Percentiles rank a stretch among this genome's conserved stretches.
Evolutionary conservation across 176 grass and related monocot genomes (phyloP).

Genomic region (Rhipidocladum racemiflorum): DNA sequence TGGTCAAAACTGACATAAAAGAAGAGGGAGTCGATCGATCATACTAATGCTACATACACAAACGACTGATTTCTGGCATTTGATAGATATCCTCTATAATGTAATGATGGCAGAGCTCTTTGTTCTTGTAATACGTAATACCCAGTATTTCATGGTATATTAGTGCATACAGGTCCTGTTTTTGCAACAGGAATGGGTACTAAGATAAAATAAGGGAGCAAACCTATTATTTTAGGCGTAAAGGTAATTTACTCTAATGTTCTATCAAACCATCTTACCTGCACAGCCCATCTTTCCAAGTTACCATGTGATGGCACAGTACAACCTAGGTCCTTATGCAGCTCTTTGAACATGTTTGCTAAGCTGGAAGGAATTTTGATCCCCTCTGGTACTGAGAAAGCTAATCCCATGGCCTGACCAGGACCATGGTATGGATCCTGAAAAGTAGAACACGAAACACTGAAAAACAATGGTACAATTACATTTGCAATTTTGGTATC

Average conservation of each 20-base stretch:
- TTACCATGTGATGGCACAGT: constrained; percentile 85
- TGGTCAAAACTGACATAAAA: background rate
- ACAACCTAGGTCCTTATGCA: constrained; percentile 73
- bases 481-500: background rate
- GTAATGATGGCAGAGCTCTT: background rate
- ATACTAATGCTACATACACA: background rate
- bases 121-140: background rate
- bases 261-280: constrained; percentile 46
- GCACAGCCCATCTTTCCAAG: constrained; percentile 96
- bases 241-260: background rate
- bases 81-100: background rate
- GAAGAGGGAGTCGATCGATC: background rate
- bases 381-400: constrained; percentile 89
- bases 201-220: background rate
- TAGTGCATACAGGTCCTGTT: background rate
- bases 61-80: background rate
- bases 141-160: background rate
- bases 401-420: constrained; percentile 90
- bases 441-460: constrained; percentile 16
- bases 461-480: background rate
- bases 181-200: background rate
- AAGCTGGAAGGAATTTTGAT: constrained; percentile 85
- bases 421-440: constrained; percentile 98
- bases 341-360: constrained; percentile 88
- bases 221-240: background rate